phyloP scores from a whole-genome alignment of 75 land plant species.

The Sequoiadendron giganteum region DNA sequence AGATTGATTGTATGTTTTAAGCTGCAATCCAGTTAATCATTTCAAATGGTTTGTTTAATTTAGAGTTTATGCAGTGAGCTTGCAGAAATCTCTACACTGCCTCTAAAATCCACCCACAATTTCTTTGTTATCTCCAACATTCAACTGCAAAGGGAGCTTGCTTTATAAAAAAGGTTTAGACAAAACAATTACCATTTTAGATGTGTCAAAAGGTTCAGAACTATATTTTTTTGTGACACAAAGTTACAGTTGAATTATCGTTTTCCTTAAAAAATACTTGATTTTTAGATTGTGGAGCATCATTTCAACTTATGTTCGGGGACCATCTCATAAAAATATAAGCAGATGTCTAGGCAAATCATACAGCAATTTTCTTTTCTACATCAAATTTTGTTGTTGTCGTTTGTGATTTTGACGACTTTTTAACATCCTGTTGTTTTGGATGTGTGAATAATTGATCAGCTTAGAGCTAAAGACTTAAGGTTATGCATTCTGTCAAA shows the following conservation, averaged over 20 bases:
- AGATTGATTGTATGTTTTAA: background rate
- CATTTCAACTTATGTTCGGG: background rate
- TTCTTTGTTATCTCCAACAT: background rate
- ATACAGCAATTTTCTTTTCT: no score
- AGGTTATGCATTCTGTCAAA: no score
- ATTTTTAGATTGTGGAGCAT: background rate
- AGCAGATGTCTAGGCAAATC: no score
- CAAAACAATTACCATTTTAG: background rate
- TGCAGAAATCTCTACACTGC: background rate
- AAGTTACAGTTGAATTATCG: background rate
- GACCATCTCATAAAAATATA: background rate
- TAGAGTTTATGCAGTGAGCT: background rate
- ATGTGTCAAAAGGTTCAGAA: background rate
- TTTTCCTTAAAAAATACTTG: background rate
- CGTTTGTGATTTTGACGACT: no score
- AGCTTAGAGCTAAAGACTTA: no score
- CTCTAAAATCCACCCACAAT: no score
- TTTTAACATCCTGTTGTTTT: no score
- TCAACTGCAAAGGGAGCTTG: background rate
- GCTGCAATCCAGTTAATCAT: background rate
- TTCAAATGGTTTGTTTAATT: background rate
- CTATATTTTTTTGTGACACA: background rate
- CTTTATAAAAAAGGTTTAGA: background rate
- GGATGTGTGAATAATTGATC: no score
- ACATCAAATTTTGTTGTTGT: no score